These are phyloP conservation scores for Goffeauzyma gilvescens DNA, from an alignment of 768 basidiomycete genomes.

Conservation along the genomic window DNA sequence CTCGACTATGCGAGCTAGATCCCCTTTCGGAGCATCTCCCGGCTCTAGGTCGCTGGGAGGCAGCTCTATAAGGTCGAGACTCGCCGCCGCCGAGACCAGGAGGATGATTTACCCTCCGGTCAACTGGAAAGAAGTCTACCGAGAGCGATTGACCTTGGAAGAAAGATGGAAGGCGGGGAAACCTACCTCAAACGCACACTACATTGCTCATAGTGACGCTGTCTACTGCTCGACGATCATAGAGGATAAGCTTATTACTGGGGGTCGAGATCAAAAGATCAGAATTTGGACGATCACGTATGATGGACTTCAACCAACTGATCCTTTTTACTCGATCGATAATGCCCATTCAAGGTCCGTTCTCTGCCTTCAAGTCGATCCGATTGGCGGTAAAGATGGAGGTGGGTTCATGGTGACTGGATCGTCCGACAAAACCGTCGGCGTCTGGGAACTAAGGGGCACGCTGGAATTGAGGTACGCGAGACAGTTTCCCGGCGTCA, in stretches of 20 bases:
- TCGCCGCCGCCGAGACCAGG: too few species aligned
- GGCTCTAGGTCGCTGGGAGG: too few species aligned
- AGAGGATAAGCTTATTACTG: slow-evolving; percentile 6
- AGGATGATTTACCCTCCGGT: not conserved
- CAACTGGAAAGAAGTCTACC: slow-evolving; percentile 8
- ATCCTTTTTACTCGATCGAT: not conserved
- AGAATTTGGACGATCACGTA: slow-evolving; percentile 6
- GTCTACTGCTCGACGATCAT: slow-evolving; percentile 8
- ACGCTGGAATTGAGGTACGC: not conserved
- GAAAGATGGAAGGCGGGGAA: slow-evolving; percentile 3
- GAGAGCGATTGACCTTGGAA: slow-evolving; percentile 7
- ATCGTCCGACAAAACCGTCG: slow-evolving; percentile 4
- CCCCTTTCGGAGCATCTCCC: too few species aligned
- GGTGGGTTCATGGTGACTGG: slow-evolving; percentile 8
- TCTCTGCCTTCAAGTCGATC: slow-evolving; percentile 8
- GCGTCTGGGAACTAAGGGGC: slow-evolving; percentile 7
- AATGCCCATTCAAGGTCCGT: slow-evolving; percentile 7
- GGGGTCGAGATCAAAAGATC: slow-evolving; percentile 4
- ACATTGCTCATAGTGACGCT: slow-evolving; percentile 1
- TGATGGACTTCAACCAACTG: not conserved
- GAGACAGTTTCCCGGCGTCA: not conserved
- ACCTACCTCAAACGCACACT: not conserved
- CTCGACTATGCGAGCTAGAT: not conserved
- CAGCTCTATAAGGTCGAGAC: too few species aligned
- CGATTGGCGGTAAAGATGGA: not conserved